phyloP scores from a whole-genome alignment of 1,139 yeast species.

The Dujonia santamariae region DNA sequence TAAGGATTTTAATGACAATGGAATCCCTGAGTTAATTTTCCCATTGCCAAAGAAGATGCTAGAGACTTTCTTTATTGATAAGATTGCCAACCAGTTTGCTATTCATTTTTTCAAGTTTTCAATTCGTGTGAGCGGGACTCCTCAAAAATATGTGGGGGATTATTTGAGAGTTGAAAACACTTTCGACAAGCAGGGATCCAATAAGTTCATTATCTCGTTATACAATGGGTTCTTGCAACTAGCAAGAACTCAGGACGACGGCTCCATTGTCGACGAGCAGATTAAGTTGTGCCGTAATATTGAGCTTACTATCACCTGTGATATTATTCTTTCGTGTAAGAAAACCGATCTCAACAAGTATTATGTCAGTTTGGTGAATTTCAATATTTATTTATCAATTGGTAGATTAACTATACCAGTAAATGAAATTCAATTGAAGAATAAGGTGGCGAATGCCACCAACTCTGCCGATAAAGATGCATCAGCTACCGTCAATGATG shows the following conservation, averaged over 20 bases:
- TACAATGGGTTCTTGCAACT: conserved; percentile 28
- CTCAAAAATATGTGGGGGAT: conserved; percentile 22
- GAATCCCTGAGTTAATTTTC: too few species aligned
- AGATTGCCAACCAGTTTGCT: conserved; percentile 29
- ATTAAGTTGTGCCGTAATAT: conserved; percentile 29
- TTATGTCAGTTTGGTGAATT: conserved; percentile 15
- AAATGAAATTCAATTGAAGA: conserved; percentile 14
- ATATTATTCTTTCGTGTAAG: conserved; percentile 22
- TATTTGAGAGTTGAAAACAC: conserved; percentile 28
- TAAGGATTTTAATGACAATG: neutral
- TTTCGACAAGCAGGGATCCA: conserved; percentile 17
- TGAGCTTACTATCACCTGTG: conserved; percentile 26
- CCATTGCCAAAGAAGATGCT: conserved; percentile 13
- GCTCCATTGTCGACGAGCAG: conserved; percentile 21
- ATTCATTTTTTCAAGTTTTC: conserved; percentile 27
- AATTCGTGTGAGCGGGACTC: conserved; percentile 16
- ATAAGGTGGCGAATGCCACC: neutral
- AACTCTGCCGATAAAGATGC: neutral
- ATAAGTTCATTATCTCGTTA: conserved; percentile 21
- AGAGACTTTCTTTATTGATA: conserved; percentile 12
- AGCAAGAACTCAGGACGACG: conserved; percentile 2
- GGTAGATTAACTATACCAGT: conserved; percentile 27
- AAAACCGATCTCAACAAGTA: conserved; percentile 11
- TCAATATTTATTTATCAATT: conserved; percentile 19
- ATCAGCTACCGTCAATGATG: neutral